These are phyloP conservation scores for Euphorbia peplus DNA, from an alignment of 345 rosid species.

Conservation along the genomic window DNA sequence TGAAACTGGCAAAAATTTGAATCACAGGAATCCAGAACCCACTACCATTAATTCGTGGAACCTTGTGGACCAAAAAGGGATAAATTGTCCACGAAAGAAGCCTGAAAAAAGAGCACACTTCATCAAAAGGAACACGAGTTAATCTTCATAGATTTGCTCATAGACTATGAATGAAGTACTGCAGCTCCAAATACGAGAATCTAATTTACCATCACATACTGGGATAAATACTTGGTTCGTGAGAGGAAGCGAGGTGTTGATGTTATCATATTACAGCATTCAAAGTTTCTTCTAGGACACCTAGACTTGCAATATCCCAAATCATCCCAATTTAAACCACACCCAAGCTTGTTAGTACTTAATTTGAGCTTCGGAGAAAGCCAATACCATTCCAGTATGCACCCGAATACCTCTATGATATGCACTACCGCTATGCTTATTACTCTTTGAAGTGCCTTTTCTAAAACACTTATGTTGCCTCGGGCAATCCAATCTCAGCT, in stretches of 20 bases:
- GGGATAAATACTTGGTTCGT: background rate
- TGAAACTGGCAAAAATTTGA: constrained; percentile 76
- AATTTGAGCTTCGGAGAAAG: constrained; percentile 1
- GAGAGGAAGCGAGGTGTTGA: background rate
- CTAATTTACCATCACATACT: too few species aligned
- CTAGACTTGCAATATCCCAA: background rate
- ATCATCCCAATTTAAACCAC: background rate
- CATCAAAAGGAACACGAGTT: background rate
- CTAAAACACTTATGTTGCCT: too few species aligned
- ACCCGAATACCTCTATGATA: background rate
- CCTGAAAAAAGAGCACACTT: constrained; percentile 37
- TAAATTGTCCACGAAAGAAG: constrained; percentile 52
- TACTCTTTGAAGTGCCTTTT: background rate
- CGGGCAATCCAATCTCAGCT: background rate
- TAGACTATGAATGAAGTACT: background rate
- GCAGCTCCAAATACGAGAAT: background rate
- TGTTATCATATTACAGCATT: too few species aligned
- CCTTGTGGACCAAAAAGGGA: constrained; percentile 62
- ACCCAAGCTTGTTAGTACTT: background rate
- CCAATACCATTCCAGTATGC: background rate
- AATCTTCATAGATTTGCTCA: background rate
- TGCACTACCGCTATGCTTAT: too few species aligned
- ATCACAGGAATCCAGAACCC: constrained; percentile 85
- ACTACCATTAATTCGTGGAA: constrained; percentile 69
- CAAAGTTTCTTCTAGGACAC: background rate